Conservation (phyloP, 495 filamentous ascomycete species). For the Chaetomium cochliodes region DNA sequence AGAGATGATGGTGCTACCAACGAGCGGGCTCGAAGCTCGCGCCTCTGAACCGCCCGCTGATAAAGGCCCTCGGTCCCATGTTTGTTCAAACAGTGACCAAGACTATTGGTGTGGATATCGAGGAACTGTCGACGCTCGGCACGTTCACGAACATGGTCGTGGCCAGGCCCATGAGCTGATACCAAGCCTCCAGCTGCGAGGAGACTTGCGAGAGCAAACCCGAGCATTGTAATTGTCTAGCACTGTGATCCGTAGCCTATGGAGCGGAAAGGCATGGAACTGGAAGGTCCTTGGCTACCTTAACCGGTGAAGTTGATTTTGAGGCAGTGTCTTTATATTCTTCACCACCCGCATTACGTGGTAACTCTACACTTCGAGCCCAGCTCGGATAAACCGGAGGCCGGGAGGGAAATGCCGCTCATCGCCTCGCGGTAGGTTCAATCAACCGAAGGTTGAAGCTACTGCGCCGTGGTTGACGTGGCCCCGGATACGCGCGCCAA, state of each 20-base stretch:
- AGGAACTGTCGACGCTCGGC: background rate
- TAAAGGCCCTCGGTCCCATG: background rate
- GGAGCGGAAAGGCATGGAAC: too few species aligned
- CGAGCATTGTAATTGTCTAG: background rate
- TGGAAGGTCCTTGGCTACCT: too few species aligned
- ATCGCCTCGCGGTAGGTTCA: background rate
- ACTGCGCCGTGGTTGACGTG: background rate
- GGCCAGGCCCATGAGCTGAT: background rate
- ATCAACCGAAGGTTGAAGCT: background rate
- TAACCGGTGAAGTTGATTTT: too few species aligned
- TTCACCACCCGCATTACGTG: too few species aligned
- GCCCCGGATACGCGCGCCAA: background rate
- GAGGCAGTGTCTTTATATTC: too few species aligned
- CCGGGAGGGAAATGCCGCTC: background rate
- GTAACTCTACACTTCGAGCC: too few species aligned
- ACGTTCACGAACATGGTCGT: background rate
- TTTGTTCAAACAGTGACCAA: background rate
- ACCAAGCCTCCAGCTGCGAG: background rate
- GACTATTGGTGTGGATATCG: background rate
- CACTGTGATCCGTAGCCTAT: background rate
- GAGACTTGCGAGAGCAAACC: background rate
- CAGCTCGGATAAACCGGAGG: too few species aligned
- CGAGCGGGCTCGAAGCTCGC: background rate
- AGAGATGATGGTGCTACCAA: background rate
- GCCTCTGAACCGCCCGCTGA: background rate